phyloP scores from a whole-genome alignment of 768 basidiomycete genomes.

The Amanita fuliginea region DNA sequence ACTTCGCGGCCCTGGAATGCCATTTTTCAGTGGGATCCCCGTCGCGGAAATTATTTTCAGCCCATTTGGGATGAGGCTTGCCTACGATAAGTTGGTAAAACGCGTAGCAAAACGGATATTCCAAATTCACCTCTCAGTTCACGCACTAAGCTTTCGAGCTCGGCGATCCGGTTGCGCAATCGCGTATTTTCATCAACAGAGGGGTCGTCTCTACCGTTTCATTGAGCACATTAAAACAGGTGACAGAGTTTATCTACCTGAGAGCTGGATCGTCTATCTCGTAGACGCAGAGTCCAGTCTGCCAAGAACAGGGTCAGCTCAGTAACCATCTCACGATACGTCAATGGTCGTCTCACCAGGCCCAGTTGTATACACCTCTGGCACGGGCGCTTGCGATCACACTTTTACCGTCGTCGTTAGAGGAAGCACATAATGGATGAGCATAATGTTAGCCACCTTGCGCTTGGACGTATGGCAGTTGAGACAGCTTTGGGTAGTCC shows the following conservation, averaged over 20 bases:
- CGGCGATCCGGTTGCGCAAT: constrained; percentile 79
- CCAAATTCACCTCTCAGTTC: constrained; percentile 60
- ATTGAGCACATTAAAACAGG: not conserved
- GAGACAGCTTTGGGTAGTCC: constrained; percentile 81
- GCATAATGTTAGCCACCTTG: constrained; percentile 44
- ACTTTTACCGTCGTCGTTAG: constrained; percentile 33
- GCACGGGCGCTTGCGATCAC: constrained; percentile 87
- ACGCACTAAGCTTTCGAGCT: constrained; percentile 85
- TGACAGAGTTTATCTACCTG: constrained; percentile 30
- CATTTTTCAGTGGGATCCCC: constrained; percentile 78
- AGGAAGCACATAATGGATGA: constrained; percentile 5
- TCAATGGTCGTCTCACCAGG: constrained; percentile 36
- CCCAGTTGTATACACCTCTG: constrained; percentile 85
- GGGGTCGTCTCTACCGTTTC: constrained; percentile 62
- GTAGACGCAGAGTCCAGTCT: constrained; percentile 93
- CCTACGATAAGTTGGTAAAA: constrained; percentile 28
- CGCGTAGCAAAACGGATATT: constrained; percentile 3
- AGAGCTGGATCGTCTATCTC: constrained; percentile 86
- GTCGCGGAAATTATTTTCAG: constrained; percentile 67
- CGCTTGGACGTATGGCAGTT: constrained; percentile 94
- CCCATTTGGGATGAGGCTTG: constrained; percentile 84
- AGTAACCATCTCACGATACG: not conserved
- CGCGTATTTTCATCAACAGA: constrained; percentile 80
- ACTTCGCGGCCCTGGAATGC: constrained; percentile 76
- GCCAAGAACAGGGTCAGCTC: constrained; percentile 1